Evolutionary conservation across 805 yeast genomes (phyloP), one percentile per base, ranked within the genome.

Genomic region (Yamadazyma takamatsuzukensis): DNA sequence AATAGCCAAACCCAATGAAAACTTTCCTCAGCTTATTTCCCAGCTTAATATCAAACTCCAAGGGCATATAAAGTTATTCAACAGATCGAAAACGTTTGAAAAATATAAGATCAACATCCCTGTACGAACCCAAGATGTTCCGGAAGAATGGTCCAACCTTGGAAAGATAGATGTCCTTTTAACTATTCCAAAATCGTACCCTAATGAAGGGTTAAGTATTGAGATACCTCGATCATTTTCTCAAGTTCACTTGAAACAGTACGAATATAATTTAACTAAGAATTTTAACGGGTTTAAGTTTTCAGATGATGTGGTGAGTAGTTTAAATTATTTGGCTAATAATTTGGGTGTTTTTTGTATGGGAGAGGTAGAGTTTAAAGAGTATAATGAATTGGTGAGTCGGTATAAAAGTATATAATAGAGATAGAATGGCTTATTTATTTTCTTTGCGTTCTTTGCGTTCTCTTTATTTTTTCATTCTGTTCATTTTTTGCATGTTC

Each of bases 101-200:
- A 48, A 56, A 15, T 64, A 53, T 43, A 64, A 60, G 36, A 37
- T 66, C 5, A 43, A 43, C 6, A 18, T 65, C 4, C 70, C 70
- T 4, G 44, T 62, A 7, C 34, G 34, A 10, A 29, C 32, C n/a
- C 18, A 30, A 8, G 28, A 32, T 9, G 25, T 51, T 5, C 71
- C 70, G 2, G 40, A 40, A 10, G 29, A 55, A 7, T 65, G 69
- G 70, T 29, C 32, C 2, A 31, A 39, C 18, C 46, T 53, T 32
- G 44, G 40, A 8, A 36, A 21, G 8, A 31, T 64, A 3, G 69
- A 65, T 21, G 25, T 65, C 13, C 44, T 62, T 37, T 27, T 66
- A 7, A 40, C 49, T 2, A 53, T 66, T 12, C 71, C 70, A 1
- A 46, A 38, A 3, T 39, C 48, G 22, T 65, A 59, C 33, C 72